Percentiles rank a stretch among this genome's conserved stretches.
Evolutionary conservation across 108 stramenopile species (phyloP).

Genomic region (Cyclotella kingstonii): DNA sequence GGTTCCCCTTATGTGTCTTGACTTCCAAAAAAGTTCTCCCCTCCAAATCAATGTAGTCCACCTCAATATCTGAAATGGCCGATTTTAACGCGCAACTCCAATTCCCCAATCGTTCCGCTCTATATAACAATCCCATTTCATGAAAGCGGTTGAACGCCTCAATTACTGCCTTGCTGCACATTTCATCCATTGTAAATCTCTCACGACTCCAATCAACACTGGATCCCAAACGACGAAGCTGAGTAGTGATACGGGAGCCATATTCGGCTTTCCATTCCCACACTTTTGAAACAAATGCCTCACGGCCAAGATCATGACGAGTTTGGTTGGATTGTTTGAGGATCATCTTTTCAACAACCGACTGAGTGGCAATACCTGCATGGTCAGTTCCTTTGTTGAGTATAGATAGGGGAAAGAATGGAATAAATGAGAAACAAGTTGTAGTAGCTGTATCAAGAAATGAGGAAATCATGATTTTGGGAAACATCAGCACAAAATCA

Average conservation of each 20-base stretch:
- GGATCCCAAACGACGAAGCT: constrained; percentile 88
- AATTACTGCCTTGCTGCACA: constrained; percentile 88
- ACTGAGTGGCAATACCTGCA: constrained; percentile 99
- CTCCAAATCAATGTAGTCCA: constrained; percentile 94
- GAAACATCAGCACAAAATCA: no score
- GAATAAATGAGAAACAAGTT: neutral
- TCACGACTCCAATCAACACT: constrained; percentile 96
- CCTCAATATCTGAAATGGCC: constrained; percentile 99
- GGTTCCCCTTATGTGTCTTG: constrained; percentile 94
- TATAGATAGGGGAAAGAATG: neutral
- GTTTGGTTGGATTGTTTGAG: constrained; percentile 87
- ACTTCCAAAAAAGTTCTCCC: constrained; percentile 91
- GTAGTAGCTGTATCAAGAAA: constrained; percentile 6
- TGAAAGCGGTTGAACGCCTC: constrained; percentile 93
- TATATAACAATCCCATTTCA: constrained; percentile 95
- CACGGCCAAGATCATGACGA: constrained; percentile 97
- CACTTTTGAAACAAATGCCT: constrained; percentile 92
- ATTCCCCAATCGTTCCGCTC: constrained; percentile 94
- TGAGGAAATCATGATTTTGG: constrained; percentile 11
- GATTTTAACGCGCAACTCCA: constrained; percentile 97
- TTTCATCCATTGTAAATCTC: constrained; percentile 99
- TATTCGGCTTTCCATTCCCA: constrained; percentile 99
- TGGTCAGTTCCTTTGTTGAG: constrained; percentile 92
- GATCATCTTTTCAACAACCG: constrained; percentile 98
- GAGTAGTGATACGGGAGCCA: constrained; percentile 88